Evolutionary conservation across 768 basidiomycete species (phyloP), one percentile per base, ranked within the genome.

Genomic region (Leccinum barrowsii): DNA sequence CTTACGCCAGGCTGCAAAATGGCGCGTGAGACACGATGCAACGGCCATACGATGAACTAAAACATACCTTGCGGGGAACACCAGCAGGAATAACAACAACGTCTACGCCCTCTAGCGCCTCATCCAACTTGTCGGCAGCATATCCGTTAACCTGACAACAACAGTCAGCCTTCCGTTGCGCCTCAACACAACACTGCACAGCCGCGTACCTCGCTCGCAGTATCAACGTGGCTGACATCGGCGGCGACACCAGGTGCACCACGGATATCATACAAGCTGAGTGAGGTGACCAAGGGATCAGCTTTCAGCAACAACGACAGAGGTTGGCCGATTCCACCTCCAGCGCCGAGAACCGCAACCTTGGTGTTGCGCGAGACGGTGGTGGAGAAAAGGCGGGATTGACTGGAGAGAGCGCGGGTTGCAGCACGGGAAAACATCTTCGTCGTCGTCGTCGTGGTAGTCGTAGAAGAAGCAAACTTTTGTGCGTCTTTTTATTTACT

Each of bases 281-380:
- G 78, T 62, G 87, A 84, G 55, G 85, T 85, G 73, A 97, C 90
- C 65, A 94, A 79, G 46, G 93, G 93, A 80, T 99, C 90, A 64
- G 78, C 84, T 82, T 98, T 98, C 74, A 98, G 86, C 57, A 69
- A 56, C 62, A 98, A 79, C 50, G 94, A 96, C 68, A 98, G 80
- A 70, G 96, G 95, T 76, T 98, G 96, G 74, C 96, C 96, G 74
- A 98, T 98, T 76, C 96, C 96, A 82, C 96, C 96, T 68, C 93
- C 96, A 61, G 97, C 97, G 68, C 96, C 96, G 74, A 97, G 91
- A 60, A 99, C 95, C 52, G 91, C 90, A 74, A 97, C 96, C 80
- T 94, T 95, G 65, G 86, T 87, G 63, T 81, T 82, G 68, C 86
- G 83, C 48, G 85, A 70, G 24, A 83, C 78, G 22, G 87, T 86